Evolutionary conservation across 441 rosid species (phyloP), one percentile per base, ranked within the genome.

Genomic region (Hura crepitans): DNA sequence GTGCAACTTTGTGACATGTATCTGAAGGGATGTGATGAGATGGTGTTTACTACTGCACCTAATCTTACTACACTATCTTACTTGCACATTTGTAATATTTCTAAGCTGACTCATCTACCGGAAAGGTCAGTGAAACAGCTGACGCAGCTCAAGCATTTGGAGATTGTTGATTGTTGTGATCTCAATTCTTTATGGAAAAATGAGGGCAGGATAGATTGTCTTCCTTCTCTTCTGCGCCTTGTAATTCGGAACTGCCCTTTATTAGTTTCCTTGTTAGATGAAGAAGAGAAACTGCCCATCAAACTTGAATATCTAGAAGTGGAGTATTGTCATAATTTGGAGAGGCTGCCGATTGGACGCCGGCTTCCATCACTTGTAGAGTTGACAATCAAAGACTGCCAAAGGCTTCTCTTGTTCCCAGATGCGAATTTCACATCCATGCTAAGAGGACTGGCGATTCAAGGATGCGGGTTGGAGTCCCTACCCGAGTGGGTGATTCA

Each of bases 361-460:
- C 12, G 18, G 27, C 33, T 55, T 33, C 23, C 59, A 55, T 55
- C 59, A 23, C 23, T 55, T 9, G 6, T 17, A 17, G 59, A 55
- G 59, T 30, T 55, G 33, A 55, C 12, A 55, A 55, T 55, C 30
- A 55, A 55, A 14, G 59, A 55, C 18, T 55, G 59, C 33, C 59
- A 55, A 13, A 55, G 27, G 33, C 59, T 55, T 23, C 17, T 55
- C 33, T 23, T 55, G 27, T 55, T 30, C 59, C 33, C 59, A 11
- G 59, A 55, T 55, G 30, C 23, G 13, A 25, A 55, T 55, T 55
- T 55, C 30, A 11, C 33, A 11, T 55, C 33, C 31, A 55, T 25
- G 59, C 59, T 55, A 27, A 55, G 59, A 25, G 59, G 59, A 55
- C 27, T 55, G 59, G 33, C 59, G 3, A 30, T 55, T 55, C 59